Evolutionary conservation across 2,329 filamentous ascomycete genomes (phyloP), one percentile per base, ranked within the genome.

Genomic region (Teratosphaeria pseudoeucalypti): DNA sequence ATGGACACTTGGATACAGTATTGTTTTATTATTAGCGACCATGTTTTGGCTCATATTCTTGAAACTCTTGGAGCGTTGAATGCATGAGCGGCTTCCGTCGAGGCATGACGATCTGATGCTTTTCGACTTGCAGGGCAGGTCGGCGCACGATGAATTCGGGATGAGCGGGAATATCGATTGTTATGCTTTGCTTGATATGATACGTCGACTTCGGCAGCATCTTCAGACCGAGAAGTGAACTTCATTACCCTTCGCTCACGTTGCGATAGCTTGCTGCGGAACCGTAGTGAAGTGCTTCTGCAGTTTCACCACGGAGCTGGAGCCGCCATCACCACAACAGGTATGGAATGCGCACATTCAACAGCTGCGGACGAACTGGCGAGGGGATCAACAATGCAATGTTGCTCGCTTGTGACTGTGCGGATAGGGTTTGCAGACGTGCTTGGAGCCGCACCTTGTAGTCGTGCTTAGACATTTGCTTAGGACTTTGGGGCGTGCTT

Each of bases 41-140:
- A 32, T 32, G 4, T 32, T 59, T 59, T 55, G 60, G 59, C 58
- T 63, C 56, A 61, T 65, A 34, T 57, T 62, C 27, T 34, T 58
- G 62, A 62, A 57, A 56, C 43, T 65, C 63, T 64, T 58, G 19
- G 60, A 61, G 62, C 62, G 61, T 64, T 62, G n/a, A n/a, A 58
- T 61, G 57, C 55, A 57, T 43, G 37, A 43, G 37, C 37, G 37
- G 37, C 37, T 43, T 10, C 37, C 37, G 16, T 6, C 16, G 37
- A 43, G 37, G 37, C 37, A 14, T 43, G 37, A n/a, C 16, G 4
- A 43, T 43, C 23, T 43, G 16, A 43, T 43, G 11, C 37, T n/a
- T 10, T 43, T 7, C 37, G 14, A 43, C 37, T 14, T 43, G 4
- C 16, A 14, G 37, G 23, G 37, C 37, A 43, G 6, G 37, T 43